Evolutionary conservation across 2,329 filamentous ascomycete genomes (phyloP), one percentile per base, ranked within the genome.

Genomic region (Penicillium capsulatum): DNA sequence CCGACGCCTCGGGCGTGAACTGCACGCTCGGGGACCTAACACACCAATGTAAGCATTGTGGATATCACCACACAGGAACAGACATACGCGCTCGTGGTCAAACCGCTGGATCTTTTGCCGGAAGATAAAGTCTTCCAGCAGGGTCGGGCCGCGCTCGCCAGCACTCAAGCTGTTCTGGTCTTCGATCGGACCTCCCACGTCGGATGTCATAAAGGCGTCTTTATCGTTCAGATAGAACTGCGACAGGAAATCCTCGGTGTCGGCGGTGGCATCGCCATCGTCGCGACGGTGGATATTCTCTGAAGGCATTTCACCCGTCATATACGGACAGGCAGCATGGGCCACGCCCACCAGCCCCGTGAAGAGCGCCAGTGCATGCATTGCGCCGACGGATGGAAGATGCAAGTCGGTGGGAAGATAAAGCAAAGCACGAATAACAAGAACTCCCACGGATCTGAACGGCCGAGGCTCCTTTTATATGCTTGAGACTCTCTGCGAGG

Each of bases 111-210:
- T 82, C 67, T 84, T 86, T 54, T 87, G 81, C 20, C 83, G 74
- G 57, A 84, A 81, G 47, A 83, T 80, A 35, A 83, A 85, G 57
- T 87, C 84, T 54, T 87, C 84, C 0, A 88, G 66, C 14, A 87
- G 66, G 1, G 80, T 82, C 1, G 83, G 75, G 1, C 84, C 84
- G 31, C 82, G 71, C 6, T 75, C 71, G 2, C 84, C 84, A n/a
- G 75, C 81, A 52, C 73, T 81, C 26, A 87, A 64, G 52, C 79
- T 84, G 46, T 75, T 70, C 54, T 84, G 80, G 19, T 87, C 83
- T 32, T 71, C 70, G 28, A 87, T 81, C 0, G 81, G 82, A 0
- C 78, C 81, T 8, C 83, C 84, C 16, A 78, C 77, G 55, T 86
- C 83, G 17, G 76, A 77, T 1, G 83, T 87, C 50, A 83, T 59